Base-by-base conservation (phyloP, 164 flowering plant genomes). In the Piper betle region DNA sequence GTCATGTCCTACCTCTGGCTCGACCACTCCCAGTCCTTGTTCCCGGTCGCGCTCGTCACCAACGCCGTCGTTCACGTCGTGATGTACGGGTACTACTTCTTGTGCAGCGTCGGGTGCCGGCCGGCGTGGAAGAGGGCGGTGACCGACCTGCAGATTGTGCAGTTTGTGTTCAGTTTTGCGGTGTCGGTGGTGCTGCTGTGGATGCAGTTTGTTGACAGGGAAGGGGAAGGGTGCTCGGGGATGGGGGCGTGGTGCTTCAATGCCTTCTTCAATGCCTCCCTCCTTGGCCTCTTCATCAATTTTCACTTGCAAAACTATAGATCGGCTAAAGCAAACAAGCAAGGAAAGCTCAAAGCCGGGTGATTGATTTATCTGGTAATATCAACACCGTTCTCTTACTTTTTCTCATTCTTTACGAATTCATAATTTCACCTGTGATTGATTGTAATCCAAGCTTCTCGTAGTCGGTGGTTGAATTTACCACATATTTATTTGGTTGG, bases 1-100 rank as follows among this genome's bases (percentile, higher is more conserved):
- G 66, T 86, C 52, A 90, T 88, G 99, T 86, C 91, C 74, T 86
- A 82, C 67, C 15, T 86, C 2, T 93, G 96, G 95, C 77, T 93
- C 3, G 64, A 68, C 13, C 69, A 84, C 2, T 58, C 82, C 3
- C 97, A 90, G 78, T 84, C 95, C 2, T 74, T 90, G 64, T 66
- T 86, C 57, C 91, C 93, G 4, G 74, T 86, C n/a, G 98, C 89
- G 54, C 82, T 93, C 9, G 82, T 81, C 25, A 85, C 87, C 61
- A 90, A 93, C 62, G 80, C 86, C 4, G 19, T 62, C 7, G 96
- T 91, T 13, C 97, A 91, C 66, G 83, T 81, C 64, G 59, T 91
- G 19, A 91, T 91, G 97, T 91, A 91, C 76, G 67, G 61, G n/a
- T 91, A 91, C 74, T 91, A 91, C 68, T 56, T 85, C 6, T 33